phyloP scores from a whole-genome alignment of 768 basidiomycete species.

The Paxillus ammoniavirescens region DNA sequence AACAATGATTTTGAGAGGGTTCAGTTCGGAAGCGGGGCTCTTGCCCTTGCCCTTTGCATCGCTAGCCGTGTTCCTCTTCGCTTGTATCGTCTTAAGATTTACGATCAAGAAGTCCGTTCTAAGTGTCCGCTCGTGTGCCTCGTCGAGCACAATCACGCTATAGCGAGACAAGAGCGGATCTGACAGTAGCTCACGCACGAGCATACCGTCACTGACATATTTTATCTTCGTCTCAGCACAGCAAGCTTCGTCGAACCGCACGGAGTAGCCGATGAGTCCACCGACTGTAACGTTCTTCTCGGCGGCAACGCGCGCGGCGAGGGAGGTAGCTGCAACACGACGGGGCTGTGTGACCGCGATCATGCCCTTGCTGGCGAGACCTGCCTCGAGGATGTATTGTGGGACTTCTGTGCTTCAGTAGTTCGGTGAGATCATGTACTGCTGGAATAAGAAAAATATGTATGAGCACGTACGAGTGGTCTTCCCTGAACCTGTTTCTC shows the following conservation, averaged over 20 bases:
- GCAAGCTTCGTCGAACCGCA: constrained; percentile 89
- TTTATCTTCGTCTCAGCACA: constrained; percentile 81
- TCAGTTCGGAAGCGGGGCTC: constrained; percentile 34
- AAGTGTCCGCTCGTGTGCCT: constrained; percentile 95
- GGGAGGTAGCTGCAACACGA: constrained; percentile 89
- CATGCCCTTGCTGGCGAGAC: constrained; percentile 64
- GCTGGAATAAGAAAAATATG: neutral
- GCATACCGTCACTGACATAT: constrained; percentile 97
- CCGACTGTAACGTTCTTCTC: constrained; percentile 80
- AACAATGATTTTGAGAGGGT: constrained; percentile 86
- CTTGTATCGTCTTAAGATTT: constrained; percentile 80
- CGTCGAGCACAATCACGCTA: constrained; percentile 89
- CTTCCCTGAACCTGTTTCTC: constrained; percentile 98
- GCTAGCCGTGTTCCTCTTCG: constrained; percentile 49
- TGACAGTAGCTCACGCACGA: constrained; percentile 85
- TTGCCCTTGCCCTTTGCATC: constrained; percentile 49
- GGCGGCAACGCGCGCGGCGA: constrained; percentile 86
- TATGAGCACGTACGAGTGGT: constrained; percentile 81
- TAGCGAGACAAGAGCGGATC: constrained; percentile 78
- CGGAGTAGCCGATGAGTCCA: constrained; percentile 84
- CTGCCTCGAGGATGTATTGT: constrained; percentile 88
- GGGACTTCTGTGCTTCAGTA: constrained; percentile 76
- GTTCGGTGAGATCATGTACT: constrained; percentile 16
- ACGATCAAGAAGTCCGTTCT: constrained; percentile 94
- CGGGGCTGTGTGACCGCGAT: constrained; percentile 96